A percentile compares a stretch with the other conserved stretches of the same genome.
These are phyloP conservation scores for Ceratobasidium sp. DNA, from an alignment of 1,284 basidiomycete genomes.

Conservation along the genomic window DNA sequence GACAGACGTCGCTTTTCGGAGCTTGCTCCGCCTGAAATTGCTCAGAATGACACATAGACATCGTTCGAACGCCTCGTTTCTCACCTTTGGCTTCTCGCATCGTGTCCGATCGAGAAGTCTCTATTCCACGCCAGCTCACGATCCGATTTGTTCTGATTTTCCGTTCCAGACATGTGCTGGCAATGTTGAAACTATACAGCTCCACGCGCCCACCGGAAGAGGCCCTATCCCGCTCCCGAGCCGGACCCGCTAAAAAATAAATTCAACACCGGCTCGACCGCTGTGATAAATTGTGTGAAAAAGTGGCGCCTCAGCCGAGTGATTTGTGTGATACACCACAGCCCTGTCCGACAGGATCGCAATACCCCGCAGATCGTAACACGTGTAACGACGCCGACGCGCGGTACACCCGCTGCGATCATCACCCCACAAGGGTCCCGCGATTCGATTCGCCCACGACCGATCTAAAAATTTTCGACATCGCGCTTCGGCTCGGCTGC, in stretches of 20 bases:
- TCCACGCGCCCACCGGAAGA: conserved; percentile 19
- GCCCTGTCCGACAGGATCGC: neutral
- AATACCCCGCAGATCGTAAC: conserved; percentile 28
- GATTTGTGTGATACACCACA: neutral
- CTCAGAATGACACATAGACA: neutral
- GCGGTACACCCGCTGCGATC: conserved; percentile 22
- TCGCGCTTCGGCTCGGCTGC: neutral
- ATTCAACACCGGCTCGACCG: neutral
- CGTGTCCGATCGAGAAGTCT: conserved; percentile 12
- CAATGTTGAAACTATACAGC: conserved; percentile 20
- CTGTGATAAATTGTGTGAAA: neutral
- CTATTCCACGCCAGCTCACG: conserved; percentile 14
- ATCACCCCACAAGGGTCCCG: conserved; percentile 19
- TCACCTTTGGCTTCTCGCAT: neutral
- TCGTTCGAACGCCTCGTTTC: neutral
- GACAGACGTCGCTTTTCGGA: conserved; percentile 15
- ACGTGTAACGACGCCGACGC: conserved; percentile 37
- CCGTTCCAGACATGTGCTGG: neutral
- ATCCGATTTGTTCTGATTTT: conserved; percentile 24
- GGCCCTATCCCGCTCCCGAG: conserved; percentile 5
- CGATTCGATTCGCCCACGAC: conserved; percentile 1
- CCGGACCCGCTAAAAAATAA: neutral
- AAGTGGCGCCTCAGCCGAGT: no score
- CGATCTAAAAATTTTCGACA: neutral
- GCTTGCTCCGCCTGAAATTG: conserved; percentile 3